Conservation (phyloP, 2,329 filamentous ascomycete genomes). For the Phaeosphaeria sp. region DNA sequence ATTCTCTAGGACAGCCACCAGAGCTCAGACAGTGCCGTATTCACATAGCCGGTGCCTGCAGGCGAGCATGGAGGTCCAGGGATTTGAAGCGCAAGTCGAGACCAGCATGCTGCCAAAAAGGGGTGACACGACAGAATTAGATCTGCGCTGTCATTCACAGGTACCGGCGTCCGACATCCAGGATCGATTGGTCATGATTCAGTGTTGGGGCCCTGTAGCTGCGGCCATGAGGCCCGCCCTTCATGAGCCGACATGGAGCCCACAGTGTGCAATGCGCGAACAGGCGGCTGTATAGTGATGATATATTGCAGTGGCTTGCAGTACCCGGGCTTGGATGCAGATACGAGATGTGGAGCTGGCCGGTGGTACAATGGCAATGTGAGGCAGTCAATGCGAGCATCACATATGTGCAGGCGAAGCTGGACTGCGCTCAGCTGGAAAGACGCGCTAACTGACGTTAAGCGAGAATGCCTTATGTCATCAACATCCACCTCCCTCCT, state of each 20-base stretch:
- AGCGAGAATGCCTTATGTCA: slow-evolving; percentile 3
- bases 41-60: slow-evolving; percentile 18
- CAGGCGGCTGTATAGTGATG: slow-evolving; percentile 7
- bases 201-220: not conserved
- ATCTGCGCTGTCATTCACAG: slow-evolving; percentile 1
- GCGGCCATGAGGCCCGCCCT: slow-evolving; percentile 7
- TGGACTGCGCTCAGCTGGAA: not conserved
- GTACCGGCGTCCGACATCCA: not conserved
- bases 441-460: not conserved
- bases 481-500: not conserved
- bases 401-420: not conserved
- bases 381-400: not conserved
- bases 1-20: slow-evolving; percentile 15
- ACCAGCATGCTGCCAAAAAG: slow-evolving; percentile 7
- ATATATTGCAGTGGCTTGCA: slow-evolving; percentile 22
- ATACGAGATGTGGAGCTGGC: slow-evolving; percentile 7
- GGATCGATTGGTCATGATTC: slow-evolving; percentile 1
- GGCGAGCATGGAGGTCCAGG: slow-evolving; percentile 22
- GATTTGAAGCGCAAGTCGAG: slow-evolving; percentile 11
- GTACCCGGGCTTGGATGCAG: slow-evolving; percentile 8
- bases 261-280: slow-evolving; percentile 1
- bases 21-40: slow-evolving; percentile 10
- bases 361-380: slow-evolving; percentile 1
- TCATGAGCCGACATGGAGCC: slow-evolving; percentile 1
- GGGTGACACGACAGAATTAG: not conserved